Evolutionary conservation across 1,284 basidiomycete species (phyloP), one percentile per base, ranked within the genome.

Genomic region (Phaffia rhodozyma): DNA sequence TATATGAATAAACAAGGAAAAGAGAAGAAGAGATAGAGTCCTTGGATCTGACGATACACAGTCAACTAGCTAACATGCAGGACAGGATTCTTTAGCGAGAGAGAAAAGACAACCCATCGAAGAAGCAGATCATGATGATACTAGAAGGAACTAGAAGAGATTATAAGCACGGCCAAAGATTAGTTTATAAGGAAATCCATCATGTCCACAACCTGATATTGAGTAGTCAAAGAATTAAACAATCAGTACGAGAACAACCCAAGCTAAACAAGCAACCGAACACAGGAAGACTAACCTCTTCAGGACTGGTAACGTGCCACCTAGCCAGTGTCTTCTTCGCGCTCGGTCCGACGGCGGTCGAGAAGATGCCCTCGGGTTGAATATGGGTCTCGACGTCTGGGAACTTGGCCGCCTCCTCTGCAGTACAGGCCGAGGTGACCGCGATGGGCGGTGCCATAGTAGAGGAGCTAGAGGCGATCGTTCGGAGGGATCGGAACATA

Each of bases 401-500:
- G 60, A 78, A 68, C 34, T 70, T 68, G 9, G 69, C 76, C 3
- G 71, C 76, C 62, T 78, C 75, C 32, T 76, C 73, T 23, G 75
- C 71, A 58, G 75, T 73, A 61, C 75, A 66, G n/a, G 72, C 69
- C 9, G 76, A 75, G 4, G 84, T 87, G 30, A 90, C 82, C 3
- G 85, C 84, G 23, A 91, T 77, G 7, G 89, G 89, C 0, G 88
- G 81, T 43, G 84, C 80, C 78, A 92, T 81, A 16, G 73, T 75
- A n/a, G 80, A 79, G 62, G 78, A 63, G 70, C 75, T 63, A 70
- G 38, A 48, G 63, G 79, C 69, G 69, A 86, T 50, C 49, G 27
- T 65, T 63, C 83, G 81, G 1, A 94, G 80, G 0, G 91, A 83
- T 68, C 90, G 85, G 86, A 94, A 94, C 91, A 94, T 94, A 78